Base-by-base conservation (phyloP, 345 rosid genomes). In the Triadica sebifera region DNA sequence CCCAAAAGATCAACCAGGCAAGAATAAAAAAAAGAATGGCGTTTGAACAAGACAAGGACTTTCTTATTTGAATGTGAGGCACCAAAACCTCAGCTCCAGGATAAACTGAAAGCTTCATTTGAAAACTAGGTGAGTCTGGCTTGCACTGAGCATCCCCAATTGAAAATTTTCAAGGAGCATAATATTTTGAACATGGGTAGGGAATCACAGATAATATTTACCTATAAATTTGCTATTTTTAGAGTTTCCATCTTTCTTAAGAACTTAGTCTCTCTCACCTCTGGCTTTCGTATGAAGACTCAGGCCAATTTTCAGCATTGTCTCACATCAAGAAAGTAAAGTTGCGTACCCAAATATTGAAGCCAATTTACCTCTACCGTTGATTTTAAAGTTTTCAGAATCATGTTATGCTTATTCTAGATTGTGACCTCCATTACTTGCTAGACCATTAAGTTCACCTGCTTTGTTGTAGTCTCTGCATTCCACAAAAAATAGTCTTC, bases 351-450 rank as follows among this genome's bases (percentile, higher is more conserved):
- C 5, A n/a, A 7, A 43, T 65, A 4, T 43, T 49, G 71, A 52
- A 15, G 17, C 24, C n/a, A 9, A 50, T 62, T 51, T 8, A 58
- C 45, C 16, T 46, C 43, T 8, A 51, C 51, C 62, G 10, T 43
- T 47, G 10, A 61, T 34, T 63, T 50, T 7, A 69, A 73, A 64
- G 69, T 39, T 53, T 3, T 11, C 0, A 52, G 76, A 63, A 64
- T 64, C 76, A 22, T 2, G n/a, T 51, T 52, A 60, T 51, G n/a
- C 68, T 50, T 4, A 16, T 38, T 53, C 61, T 52, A 65, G 76
- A 64, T 52, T 12, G 7, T 39, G 76, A 64, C 70, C 70, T 73
- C 63, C 68, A 73, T 52, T 64, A 20, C 67, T 41, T 25, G 50
- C 43, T 15, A 11, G 62, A 52, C 61, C 69, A 8, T 3, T 20